Base-by-base conservation (phyloP, 352 stramenopile species). In the Phytopythium vexans region DNA sequence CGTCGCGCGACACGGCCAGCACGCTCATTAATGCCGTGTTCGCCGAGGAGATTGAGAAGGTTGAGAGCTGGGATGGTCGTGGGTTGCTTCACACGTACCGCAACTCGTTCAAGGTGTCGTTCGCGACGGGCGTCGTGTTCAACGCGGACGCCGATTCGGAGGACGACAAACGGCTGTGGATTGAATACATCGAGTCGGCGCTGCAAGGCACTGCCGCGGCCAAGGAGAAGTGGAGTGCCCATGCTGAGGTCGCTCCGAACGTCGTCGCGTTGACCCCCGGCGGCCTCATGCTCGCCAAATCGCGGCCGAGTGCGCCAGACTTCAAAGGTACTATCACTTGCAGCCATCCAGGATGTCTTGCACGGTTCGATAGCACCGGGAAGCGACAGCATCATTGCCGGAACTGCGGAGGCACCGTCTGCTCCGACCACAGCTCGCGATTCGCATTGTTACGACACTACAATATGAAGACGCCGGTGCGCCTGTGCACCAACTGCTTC, bases 11-110 rank as follows among this genome's bases (percentile, higher is more conserved):
- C 46, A 67, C 67, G n/a, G 75, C 80, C 33, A 80, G 66, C 36
- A 54, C 66, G 14, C 68, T 88, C 53, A 73, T 86, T 48, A 68
- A 79, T n/a, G 83, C 80, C 9, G 47, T 77, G 15, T 88, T 88
- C 40, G 79, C 68, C 59, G 79, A 74, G 41, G 83, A 93, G 52
- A 71, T 93, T 38, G 60, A 79, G 54, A 86, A 86, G 44, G 71
- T 96, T 37, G 84, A 93, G 59, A 60, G 70, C 6, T 96, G 87
- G 87, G 87, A 96, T 52, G 87, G 87, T 9, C 86, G 88, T 16
- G 87, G 85, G 0, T 61, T 91, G 4, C 79, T 86, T 55, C 83
- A 93, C 52, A 88, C 73, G 50, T 96, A 96, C 52, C 72, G 75
- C 43, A 74, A 90, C 58, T 88, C 82, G 61, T 95, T 96, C 62